Percentiles rank a stretch among this genome's conserved stretches.
phyloP scores from a whole-genome alignment of 441 rosid species.

The Dalechampia spathulata region DNA sequence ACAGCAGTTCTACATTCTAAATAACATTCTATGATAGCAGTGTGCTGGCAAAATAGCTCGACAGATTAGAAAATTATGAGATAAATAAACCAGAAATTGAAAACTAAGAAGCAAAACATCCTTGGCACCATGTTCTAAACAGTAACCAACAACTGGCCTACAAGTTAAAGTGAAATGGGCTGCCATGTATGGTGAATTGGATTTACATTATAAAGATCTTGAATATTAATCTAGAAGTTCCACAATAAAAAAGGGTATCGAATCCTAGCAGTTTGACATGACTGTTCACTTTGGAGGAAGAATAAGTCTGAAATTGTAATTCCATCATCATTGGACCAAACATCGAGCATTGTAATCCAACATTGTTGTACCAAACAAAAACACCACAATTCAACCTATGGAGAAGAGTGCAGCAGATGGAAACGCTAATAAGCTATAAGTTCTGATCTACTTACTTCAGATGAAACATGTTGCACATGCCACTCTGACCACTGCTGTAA shows the following conservation, averaged over 20 bases:
- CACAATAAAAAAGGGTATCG: background rate
- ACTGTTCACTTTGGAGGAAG: background rate
- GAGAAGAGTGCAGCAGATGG: background rate
- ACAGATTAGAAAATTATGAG: background rate
- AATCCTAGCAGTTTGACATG: background rate
- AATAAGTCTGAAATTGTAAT: background rate
- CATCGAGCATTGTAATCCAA: no score
- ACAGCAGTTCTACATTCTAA: background rate
- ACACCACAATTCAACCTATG: background rate
- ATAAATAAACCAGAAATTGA: background rate
- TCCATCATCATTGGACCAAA: background rate
- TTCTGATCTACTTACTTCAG: constrained; percentile 43
- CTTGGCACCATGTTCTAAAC: background rate
- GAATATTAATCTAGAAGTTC: background rate
- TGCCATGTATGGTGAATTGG: background rate
- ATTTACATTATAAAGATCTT: background rate
- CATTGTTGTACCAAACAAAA: background rate
- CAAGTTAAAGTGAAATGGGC: no score
- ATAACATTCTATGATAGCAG: no score
- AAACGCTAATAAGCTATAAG: no score
- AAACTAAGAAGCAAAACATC: background rate
- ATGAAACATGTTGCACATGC: constrained; percentile 56
- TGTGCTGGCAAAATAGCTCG: background rate
- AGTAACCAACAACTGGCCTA: background rate
- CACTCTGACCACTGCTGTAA: constrained; percentile 93